Base-by-base conservation (phyloP, 805 yeast species). In the Wickerhamiella domercqiae region DNA sequence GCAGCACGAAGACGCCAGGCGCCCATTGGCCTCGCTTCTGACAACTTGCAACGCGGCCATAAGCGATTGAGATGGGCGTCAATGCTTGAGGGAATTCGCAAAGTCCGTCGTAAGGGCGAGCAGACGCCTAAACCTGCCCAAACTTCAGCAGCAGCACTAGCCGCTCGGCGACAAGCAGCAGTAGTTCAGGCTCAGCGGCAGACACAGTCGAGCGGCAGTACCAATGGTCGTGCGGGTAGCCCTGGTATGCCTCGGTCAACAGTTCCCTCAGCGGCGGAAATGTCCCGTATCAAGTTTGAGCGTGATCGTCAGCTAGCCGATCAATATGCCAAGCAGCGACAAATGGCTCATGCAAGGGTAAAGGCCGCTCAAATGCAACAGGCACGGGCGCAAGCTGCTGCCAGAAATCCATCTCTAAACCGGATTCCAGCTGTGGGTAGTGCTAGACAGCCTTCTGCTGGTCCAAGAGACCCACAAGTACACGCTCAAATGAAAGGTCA, bases 11-110 rank as follows among this genome's bases (percentile, higher is more conserved):
- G 19, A 7, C 26, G 26, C 13, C 11, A 9, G 13, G 13, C 13
- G 9, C 26, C 26, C 9, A 30, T 30, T 30, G 33, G 33, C 13
- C 13, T 30, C 7, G 87, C 94, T 0, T 70, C 73, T 17, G 96
- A 87, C 50, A 79, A 93, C 0, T 78, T 84, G 34, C 96, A 87
- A 56, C 63, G 97, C 45, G 98, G 98, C 15, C 95, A 90, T 51
- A 66, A 80, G 41, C 66, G 93, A 38, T 63, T 87, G 41, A 70
- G 97, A 46, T 90, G 96, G 96, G 94, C 94, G 0, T 79, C 94
- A 38, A 79, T 90, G 82, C 82, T 90, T 62, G 98, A 90, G 54
- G 95, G 94, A 1, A 77, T 90, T 61, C 67, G 95, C 41, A 84
- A 84, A 58, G 66, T 78, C 47, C 82, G 86, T 77, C 73, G 82